Evolutionary conservation across 495 filamentous ascomycete species (phyloP).

Genomic region (Podospora bellae-mahoneyi): DNA sequence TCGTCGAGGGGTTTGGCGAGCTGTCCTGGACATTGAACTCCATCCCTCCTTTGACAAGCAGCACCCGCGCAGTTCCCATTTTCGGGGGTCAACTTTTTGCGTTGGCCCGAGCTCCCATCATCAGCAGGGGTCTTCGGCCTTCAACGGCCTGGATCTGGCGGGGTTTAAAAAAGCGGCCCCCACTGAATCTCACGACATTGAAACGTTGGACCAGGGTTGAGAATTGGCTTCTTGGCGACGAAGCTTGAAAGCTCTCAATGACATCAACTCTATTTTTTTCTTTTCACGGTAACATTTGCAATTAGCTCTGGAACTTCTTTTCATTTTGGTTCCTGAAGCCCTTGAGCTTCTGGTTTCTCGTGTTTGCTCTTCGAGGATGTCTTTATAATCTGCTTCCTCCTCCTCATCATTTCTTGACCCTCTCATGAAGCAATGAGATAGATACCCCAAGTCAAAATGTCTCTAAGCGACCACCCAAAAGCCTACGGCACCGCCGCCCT

Average conservation of each 20-base stretch:
- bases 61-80: not conserved
- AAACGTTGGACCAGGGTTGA: not conserved
- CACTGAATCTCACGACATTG: not conserved
- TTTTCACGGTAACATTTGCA: not conserved
- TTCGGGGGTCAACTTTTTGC: conserved; percentile 19
- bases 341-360: not conserved
- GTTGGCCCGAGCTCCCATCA: conserved; percentile 32
- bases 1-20: not conserved
- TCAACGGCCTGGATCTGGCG: not conserved
- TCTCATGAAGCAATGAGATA: conserved; percentile 7
- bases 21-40: conserved; percentile 9
- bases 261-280: not conserved
- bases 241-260: not conserved
- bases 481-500: conserved; percentile 57
- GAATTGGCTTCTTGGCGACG: not conserved
- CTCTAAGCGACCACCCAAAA: conserved; percentile 52
- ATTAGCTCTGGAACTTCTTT: not conserved
- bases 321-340: not conserved
- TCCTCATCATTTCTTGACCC: not conserved
- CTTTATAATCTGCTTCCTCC: not conserved
- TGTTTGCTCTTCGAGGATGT: not conserved
- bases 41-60: conserved; percentile 1
- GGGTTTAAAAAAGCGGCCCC: not conserved
- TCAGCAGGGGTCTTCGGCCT: not conserved
- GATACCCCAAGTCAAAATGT: conserved; percentile 35